Base-by-base conservation (phyloP, 371 early-diverging fungal genomes). In the Actinomucor elegans region DNA sequence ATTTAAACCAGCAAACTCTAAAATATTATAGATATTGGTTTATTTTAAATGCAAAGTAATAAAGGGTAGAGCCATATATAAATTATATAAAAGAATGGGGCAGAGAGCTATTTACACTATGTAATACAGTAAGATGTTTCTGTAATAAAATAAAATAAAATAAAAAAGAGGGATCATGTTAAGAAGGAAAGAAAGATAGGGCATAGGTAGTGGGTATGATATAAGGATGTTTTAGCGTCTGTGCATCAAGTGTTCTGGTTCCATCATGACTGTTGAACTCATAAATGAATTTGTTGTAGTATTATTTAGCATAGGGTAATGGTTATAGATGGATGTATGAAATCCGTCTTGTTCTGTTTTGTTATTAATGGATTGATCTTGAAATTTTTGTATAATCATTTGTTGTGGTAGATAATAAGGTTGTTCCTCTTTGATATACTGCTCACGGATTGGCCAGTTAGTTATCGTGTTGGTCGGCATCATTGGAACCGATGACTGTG, bases 401-500 rank as follows among this genome's bases (percentile, higher is more conserved):
- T 46, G 28, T 26, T 48, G 48, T 26, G n/a, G 33, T 23, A 23
- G 32, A 32, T n/a, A 32, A 34, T 32, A 46, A 14, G 46, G 17
- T 21, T 20, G 32, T 20, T 46, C 41, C 26, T 48, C 48, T 34
- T 48, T 48, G 4, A 48, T 26, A 44, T 44, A 17, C 17, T 28
- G n/a, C 7, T 44, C 17, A 17, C 44, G 36, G 29, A 4, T 56
- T 21, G 32, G 35, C 43, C 34, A 40, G 43, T 40, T 35, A 56
- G 48, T 44, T 48, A n/a, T 26, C 26, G n/a, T 42, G 23, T 9
- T 33, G 12, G 48, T 56, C 56, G 56, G 56, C n/a, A 56, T 26
- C 42, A 41, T 35, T 9, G 48, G 10, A 12, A 43, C 56, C 56
- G 56, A 56, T 43, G 43, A 28, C 12, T 29, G 56, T 56, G 49